Evolutionary conservation across 2,329 filamentous ascomycete species (phyloP).

Genomic region (Penicillium brevicompactum): DNA sequence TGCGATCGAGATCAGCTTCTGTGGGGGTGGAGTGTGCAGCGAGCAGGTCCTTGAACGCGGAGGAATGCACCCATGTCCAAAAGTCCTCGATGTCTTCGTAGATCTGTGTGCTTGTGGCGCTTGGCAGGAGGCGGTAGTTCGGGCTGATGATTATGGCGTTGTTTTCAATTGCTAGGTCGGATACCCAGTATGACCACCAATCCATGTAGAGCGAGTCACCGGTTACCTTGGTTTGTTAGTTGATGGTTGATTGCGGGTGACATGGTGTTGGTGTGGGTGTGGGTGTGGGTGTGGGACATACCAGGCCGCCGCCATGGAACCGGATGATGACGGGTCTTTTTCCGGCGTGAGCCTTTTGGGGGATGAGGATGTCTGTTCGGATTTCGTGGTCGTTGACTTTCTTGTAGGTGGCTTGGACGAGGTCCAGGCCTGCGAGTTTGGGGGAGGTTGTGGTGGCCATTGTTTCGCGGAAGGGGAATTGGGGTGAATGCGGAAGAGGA

Average conservation of each 20-base stretch:
- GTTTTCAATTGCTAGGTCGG: slow-evolving; percentile 43
- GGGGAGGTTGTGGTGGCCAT: slow-evolving; percentile 15
- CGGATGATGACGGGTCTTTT: slow-evolving; percentile 45
- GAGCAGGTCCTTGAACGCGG: slow-evolving; percentile 14
- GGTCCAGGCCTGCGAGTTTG: slow-evolving; percentile 40
- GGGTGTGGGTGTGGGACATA: slow-evolving; percentile 18
- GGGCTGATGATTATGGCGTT: slow-evolving; percentile 51
- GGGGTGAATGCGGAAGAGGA: neutral
- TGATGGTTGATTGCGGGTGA: neutral
- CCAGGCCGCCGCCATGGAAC: slow-evolving; percentile 50
- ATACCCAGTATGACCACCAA: slow-evolving; percentile 37
- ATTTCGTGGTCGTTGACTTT: slow-evolving; percentile 40
- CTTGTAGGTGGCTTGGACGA: slow-evolving; percentile 47
- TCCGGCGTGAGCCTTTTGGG: slow-evolving; percentile 36
- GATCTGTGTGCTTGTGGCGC: slow-evolving; percentile 50
- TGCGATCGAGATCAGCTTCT: slow-evolving; percentile 26
- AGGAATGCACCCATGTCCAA: slow-evolving; percentile 48
- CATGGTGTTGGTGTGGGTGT: neutral
- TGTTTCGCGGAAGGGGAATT: neutral
- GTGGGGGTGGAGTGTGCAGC: slow-evolving; percentile 12
- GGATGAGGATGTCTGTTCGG: slow-evolving; percentile 40
- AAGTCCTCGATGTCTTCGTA: slow-evolving; percentile 52
- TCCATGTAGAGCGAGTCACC: slow-evolving; percentile 30
- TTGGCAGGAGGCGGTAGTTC: slow-evolving; percentile 57
- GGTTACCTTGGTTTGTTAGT: slow-evolving; percentile 27